Evolutionary conservation across 2,329 filamentous ascomycete genomes (phyloP), one percentile per base, ranked within the genome.

Genomic region (Thelonectria olida): DNA sequence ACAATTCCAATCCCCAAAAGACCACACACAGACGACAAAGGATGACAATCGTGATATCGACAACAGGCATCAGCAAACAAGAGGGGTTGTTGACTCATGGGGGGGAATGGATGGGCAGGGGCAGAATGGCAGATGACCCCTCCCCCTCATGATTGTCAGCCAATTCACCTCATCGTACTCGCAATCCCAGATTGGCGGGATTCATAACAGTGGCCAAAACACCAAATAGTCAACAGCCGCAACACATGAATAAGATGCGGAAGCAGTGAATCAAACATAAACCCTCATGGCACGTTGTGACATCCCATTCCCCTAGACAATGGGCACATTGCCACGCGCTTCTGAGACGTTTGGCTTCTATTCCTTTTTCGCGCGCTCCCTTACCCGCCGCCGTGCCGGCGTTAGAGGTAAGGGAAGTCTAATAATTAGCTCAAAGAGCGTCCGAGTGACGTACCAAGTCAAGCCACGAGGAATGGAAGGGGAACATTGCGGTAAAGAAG

Each of bases 221-320:
- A 25, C 17, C 45, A 41, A 27, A 6, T 25, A 15, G 41, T 31
- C 15, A 10, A 17, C 19, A 28, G n/a, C n/a, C n/a, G n/a, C n/a
- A n/a, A n/a, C n/a, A 25, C 22, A 25, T 38, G 19, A 49, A 42
- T 4, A 28, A 47, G n/a, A 58, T 48, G 48, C 52, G 19, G 28
- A 7, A 39, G 31, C 20, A 17, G 12, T 25, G 19, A 13, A 34
- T 38, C n/a, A 57, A 22, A 45, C 28, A 36, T 23, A 38, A 20
- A 28, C 45, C 41, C 8, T 31, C 39, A 49, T 63, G 62, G 19
- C 42, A 63, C 27, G 62, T 56, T 47, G 50, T 19, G 48, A 59
- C 54, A 63, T 60, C 54, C 60, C 65, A 61, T 60, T 57, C 62
- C 62, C 28, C 28, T 54, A 55, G 42, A 63, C 60, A 58, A 65